Base-by-base conservation (phyloP, 768 basidiomycete genomes). In the Cytidiella melzeri region DNA sequence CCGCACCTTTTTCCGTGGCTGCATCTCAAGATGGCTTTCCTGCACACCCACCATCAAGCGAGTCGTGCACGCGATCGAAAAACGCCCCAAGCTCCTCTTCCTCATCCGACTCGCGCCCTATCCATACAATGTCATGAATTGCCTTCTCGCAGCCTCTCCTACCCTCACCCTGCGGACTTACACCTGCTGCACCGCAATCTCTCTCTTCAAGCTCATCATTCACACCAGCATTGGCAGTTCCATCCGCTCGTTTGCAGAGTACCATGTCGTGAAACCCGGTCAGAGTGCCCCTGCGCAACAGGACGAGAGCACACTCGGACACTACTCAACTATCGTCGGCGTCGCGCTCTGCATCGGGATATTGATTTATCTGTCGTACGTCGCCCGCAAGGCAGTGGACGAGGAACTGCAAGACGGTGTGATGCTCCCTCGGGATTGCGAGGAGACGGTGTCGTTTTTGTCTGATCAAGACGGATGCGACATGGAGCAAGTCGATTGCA, bases 61-160 rank as follows among this genome's bases (percentile, higher is more conserved):
- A 41, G 87, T 88, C 49, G 84, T 95, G 9, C 77, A 83, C 28
- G 92, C 92, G 20, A 86, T 96, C 56, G 91, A 94, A 69, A 82
- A 83, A 66, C 81, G 84, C 45, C 92, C 92, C 0, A 83, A 83
- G 60, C 75, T 96, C 4, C 80, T 96, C 18, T 92, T 95, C 71
- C 80, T 95, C 52, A 89, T 96, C 57, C 86, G 93, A 43, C 75
- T 93, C 47, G 92, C 88, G n/a, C 90, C 90, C 3, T 91, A 92
- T 63, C 89, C 87, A 0, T 91, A 87, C 72, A 95, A 95, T 69
- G 87, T 95, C 60, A 90, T 95, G 83, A 96, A 95, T 71, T 89
- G 87, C 61, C 81, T 96, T 42, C 78, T 96, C 42, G 92, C 93
- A 6, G 88, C 90, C 2, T 82, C 87, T n/a, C 83, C 84, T 26